Evolutionary conservation across 116 monocot genomes (phyloP), one percentile per base, ranked within the genome.

Genomic region (Phalaenopsis hybrid): DNA sequence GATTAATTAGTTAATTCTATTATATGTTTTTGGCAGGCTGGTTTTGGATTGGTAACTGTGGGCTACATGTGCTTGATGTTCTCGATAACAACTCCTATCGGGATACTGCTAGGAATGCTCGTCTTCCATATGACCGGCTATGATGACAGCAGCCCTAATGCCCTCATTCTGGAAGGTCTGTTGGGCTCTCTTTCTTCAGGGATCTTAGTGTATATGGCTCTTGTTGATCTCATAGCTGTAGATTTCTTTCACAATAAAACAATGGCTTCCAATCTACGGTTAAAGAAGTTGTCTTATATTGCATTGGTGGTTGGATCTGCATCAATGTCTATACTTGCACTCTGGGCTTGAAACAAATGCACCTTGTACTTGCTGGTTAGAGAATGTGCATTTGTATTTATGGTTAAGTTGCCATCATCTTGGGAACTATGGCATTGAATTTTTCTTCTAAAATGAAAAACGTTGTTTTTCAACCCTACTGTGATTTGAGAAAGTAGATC

Each of bases 161-260:
- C 93, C 15, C 83, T 97, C 18, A 91, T 97, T 82, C 81, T 88
- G 0, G 94, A 97, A 88, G 97, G 97, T 41, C 78, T 94, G 3
- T 48, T 97, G 67, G 97, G 94, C 6, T 94, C 97, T 11, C 84
- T 97, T 4, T 94, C 97, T 28, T 77, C 97, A 0, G 97, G 97
- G 57, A 85, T 94, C 48, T 87, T 97, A 25, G 81, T 97, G 2
- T 97, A 97, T 69, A 97, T 94, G 97, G 94, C 92, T 20, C 87
- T 97, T 57, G 96, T 96, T 8, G 92, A 96, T 88, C 90, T 96
- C 44, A 89, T 96, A 75, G 92, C 92, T 2, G 80, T 85, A 23
- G 97, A 97, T 84, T 94, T 97, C 84, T 97, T 97, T 81, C 94
- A 97, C 77, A 91, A 88, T 75, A 94, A 91, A 67, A 52, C 80